Conservation (phyloP, 2,329 filamentous ascomycete species). For the Paracamarosporium sp. region DNA sequence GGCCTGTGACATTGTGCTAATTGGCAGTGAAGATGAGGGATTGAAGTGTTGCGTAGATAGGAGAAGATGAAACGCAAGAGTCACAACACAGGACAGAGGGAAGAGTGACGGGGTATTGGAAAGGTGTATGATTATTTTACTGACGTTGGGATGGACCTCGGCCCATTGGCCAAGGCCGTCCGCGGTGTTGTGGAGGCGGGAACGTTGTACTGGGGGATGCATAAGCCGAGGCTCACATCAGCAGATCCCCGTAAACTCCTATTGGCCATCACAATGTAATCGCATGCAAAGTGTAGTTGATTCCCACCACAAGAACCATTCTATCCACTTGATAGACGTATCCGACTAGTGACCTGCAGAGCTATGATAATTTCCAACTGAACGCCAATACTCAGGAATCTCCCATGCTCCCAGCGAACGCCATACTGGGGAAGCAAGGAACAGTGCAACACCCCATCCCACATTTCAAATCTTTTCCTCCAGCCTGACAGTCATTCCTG, state of each 20-base stretch:
- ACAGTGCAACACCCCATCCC: not conserved
- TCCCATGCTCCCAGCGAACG: not conserved
- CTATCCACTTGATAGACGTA: too few relatives aligned
- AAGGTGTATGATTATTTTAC: conserved; percentile 1
- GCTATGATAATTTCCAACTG: not conserved
- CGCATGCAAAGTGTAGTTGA: too few relatives aligned
- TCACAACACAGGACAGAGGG: not conserved
- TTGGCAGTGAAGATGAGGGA: not conserved
- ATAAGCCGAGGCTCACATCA: conserved; percentile 9
- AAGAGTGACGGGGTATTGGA: not conserved
- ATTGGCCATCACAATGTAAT: not conserved
- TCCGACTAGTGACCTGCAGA: too few relatives aligned
- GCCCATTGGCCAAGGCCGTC: not conserved
- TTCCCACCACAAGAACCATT: too few relatives aligned
- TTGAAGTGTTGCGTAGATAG: not conserved
- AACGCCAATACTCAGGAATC: not conserved
- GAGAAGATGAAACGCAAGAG: not conserved
- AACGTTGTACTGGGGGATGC: not conserved
- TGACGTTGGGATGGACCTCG: conserved; percentile 1
- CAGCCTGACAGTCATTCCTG: conserved; percentile 41
- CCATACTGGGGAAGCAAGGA: not conserved
- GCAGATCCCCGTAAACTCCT: not conserved
- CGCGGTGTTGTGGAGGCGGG: conserved; percentile 1
- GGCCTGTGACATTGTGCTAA: conserved; percentile 38
- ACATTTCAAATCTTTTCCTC: conserved; percentile 38